phyloP scores from a whole-genome alignment of 2,329 filamentous ascomycete genomes.

The Teratosphaeria gauchensis region DNA sequence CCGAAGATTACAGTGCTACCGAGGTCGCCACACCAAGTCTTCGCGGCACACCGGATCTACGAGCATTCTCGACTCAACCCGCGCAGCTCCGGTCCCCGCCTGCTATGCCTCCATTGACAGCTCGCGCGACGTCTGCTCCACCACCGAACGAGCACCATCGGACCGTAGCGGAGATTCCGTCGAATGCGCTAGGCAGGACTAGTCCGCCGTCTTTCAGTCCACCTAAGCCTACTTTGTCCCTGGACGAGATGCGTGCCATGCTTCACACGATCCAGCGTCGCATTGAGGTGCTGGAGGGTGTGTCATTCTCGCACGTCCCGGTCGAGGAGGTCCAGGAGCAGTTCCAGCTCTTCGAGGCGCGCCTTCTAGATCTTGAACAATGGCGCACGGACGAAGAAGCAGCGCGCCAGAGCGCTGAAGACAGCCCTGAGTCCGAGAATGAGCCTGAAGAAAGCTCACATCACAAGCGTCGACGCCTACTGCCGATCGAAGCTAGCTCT shows the following conservation, averaged over 20 bases:
- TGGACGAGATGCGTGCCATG: conserved; percentile 44
- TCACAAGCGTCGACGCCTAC: conserved; percentile 20
- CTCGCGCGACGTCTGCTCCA: background rate
- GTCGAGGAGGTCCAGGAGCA: conserved; percentile 61
- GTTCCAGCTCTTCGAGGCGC: conserved; percentile 56
- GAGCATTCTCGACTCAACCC: conserved; percentile 3
- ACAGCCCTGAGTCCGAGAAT: conserved; percentile 14
- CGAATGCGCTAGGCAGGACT: background rate
- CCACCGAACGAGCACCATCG: background rate
- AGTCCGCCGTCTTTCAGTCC: conserved; percentile 1
- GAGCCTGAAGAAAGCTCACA: conserved; percentile 20
- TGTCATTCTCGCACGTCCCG: conserved; percentile 56
- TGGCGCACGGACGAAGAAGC: conserved; percentile 25
- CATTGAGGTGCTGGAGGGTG: conserved; percentile 58
- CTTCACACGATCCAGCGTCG: conserved; percentile 42
- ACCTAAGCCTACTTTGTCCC: conserved; percentile 15
- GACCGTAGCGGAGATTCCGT: background rate
- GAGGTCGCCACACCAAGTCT: conserved; percentile 39
- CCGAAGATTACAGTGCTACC: conserved; percentile 37
- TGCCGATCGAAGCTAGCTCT: conserved; percentile 27
- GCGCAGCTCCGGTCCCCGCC: background rate
- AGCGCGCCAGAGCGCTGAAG: conserved; percentile 2
- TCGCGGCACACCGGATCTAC: conserved; percentile 31
- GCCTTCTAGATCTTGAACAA: conserved; percentile 60
- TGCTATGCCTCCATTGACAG: background rate